Conservation (phyloP, 1,284 basidiomycete species). For the Sparassis latifolia region DNA sequence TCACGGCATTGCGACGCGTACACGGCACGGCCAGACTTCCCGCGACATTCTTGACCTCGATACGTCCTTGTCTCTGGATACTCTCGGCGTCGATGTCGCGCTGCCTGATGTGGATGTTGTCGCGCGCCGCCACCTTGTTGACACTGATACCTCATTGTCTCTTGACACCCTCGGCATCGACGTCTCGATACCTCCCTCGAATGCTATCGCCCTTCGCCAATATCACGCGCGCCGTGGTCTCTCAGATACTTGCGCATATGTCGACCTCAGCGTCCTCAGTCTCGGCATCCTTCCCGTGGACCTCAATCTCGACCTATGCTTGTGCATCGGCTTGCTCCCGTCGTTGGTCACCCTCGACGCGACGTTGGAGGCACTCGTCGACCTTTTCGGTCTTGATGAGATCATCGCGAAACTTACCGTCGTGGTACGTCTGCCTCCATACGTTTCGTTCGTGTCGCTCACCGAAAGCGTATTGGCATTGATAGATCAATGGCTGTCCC, state of each 20-base stretch:
- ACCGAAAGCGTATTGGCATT: neutral
- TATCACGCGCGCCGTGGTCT: constrained; percentile 13
- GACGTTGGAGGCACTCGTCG: constrained; percentile 11
- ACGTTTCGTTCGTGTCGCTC: neutral
- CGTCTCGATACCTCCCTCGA: too few species aligned
- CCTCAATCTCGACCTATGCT: constrained; percentile 16
- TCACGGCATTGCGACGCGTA: neutral
- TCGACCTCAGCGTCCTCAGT: constrained; percentile 11
- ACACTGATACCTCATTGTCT: too few species aligned
- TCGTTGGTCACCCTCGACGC: constrained; percentile 13
- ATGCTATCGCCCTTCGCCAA: constrained; percentile 8
- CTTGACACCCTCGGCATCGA: too few species aligned
- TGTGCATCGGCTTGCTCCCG: constrained; percentile 22
- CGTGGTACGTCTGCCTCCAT: constrained; percentile 11
- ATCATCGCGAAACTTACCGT: constrained; percentile 12
- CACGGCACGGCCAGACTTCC: too few species aligned
- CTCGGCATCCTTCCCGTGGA: constrained; percentile 1
- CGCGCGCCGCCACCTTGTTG: too few species aligned
- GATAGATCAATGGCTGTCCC: constrained; percentile 2
- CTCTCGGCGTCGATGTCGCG: too few species aligned
- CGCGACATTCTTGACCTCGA: too few species aligned
- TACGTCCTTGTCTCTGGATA: too few species aligned
- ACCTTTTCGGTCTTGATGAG: constrained; percentile 12
- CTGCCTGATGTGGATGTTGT: too few species aligned
- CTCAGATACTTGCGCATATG: constrained; percentile 20